phyloP scores from a whole-genome alignment of 352 stramenopile species.

The Achlya hypogyna region DNA sequence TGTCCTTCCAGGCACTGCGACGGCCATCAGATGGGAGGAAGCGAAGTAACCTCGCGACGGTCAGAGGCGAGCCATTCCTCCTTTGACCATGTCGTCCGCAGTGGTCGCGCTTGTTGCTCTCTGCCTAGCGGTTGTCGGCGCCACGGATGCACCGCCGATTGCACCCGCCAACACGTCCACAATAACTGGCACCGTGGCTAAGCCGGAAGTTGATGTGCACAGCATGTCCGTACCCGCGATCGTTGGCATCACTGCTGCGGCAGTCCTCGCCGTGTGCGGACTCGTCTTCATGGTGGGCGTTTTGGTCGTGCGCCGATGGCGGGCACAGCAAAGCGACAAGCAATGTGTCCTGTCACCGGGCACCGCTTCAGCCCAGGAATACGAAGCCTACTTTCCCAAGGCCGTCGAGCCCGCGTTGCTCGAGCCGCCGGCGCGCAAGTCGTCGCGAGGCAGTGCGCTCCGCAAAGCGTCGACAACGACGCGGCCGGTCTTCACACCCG shows the following conservation, averaged over 20 bases:
- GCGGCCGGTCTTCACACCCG: background rate
- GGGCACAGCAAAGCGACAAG: background rate
- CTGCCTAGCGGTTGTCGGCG: too few species aligned
- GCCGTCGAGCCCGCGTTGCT: background rate
- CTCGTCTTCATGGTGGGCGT: background rate
- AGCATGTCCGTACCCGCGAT: background rate
- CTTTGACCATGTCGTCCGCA: too few species aligned
- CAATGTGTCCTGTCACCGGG: background rate
- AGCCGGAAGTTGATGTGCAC: background rate
- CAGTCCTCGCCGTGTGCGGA: background rate
- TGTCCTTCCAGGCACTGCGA: background rate
- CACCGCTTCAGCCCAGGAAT: background rate
- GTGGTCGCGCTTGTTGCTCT: too few species aligned
- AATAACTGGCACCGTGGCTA: too few species aligned
- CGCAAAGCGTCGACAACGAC: background rate
- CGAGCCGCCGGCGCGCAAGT: background rate
- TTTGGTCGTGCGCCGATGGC: background rate
- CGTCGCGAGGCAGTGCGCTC: slow-evolving; percentile 3
- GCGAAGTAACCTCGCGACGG: background rate
- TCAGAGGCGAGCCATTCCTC: background rate
- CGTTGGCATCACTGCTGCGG: background rate
- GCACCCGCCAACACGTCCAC: too few species aligned
- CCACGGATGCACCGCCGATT: too few species aligned
- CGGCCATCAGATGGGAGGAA: background rate
- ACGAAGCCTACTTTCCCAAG: slow-evolving; percentile 11